Evolutionary conservation across 176 grass and related monocot genomes (phyloP), one percentile per base, ranked within the genome.

Genomic region (Aegilops speltoides): DNA sequence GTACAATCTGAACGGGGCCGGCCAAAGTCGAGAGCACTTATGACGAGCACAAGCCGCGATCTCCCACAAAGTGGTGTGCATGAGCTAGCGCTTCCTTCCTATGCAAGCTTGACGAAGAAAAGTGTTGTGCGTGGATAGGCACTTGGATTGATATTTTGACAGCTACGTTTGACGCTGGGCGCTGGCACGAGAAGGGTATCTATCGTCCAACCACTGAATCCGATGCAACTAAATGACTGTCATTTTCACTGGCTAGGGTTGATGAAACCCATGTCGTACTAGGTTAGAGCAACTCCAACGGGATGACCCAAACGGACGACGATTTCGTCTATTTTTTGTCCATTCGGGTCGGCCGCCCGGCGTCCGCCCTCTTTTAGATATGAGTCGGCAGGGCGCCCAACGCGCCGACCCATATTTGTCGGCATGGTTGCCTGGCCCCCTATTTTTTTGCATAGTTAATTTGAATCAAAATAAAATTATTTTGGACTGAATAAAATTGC

Each of bases 81-180:
- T 69, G 66, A 4, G 3, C 29, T 80, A 63, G 61, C 23, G 23
- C 23, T 64, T 64, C 66, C 54, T 50, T 64, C 3, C 29, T 26
- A 56, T 73, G 81, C 81, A 84, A 28, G 65, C 66, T 45, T 46
- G 31, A 31, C 22, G 29, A 72, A 50, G 64, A 72, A 64, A 78
- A 33, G 38, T 8, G 13, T 28, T 34, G 29, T 6, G 20, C 38
- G n/a, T 79, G 75, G n/a, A 19, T n/a, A 1, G 4, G 17, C 16
- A 5, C 9, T 19, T 23, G 2, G 64, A 16, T 66, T 29, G 38
- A 66, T 19, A 1, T 11, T 38, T 48, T 65, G 59, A 84, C 26
- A 7, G 45, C 63, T 79, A 34, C 38, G 7, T 16, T 63, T 5
- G 77, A 17, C 17, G 16, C 23, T 76, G 14, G 38, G 5, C 14